These are phyloP conservation scores for Allantophomopsis lycopodina DNA, from an alignment of 2,329 filamentous ascomycete species.

Conservation along the genomic window DNA sequence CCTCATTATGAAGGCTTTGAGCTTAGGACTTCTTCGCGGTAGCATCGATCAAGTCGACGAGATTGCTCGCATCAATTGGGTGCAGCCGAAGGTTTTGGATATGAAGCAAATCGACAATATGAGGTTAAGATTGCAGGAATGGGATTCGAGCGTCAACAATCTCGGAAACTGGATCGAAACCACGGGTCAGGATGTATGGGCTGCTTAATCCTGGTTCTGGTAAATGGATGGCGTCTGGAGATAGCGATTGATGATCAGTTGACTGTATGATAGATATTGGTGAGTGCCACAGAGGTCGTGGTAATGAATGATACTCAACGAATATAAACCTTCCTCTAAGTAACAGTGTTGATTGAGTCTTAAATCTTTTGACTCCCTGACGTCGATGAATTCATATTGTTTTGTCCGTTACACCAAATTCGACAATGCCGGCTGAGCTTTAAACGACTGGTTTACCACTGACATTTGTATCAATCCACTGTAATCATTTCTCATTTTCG, in stretches of 20 bases:
- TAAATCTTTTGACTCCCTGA: too few relatives aligned
- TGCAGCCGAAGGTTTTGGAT: slow-evolving; percentile 95
- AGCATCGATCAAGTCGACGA: slow-evolving; percentile 95
- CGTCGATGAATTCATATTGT: too few relatives aligned
- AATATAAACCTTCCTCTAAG: too few relatives aligned
- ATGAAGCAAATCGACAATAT: slow-evolving; percentile 91
- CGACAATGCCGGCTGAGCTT: too few relatives aligned
- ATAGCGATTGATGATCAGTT: neutral
- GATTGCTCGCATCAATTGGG: slow-evolving; percentile 93
- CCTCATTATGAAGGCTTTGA: slow-evolving; percentile 97
- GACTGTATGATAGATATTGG: neutral
- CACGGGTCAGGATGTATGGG: slow-evolving; percentile 91
- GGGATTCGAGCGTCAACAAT: slow-evolving; percentile 92
- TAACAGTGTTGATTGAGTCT: too few relatives aligned
- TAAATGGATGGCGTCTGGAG: slow-evolving; percentile 2
- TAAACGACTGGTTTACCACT: too few relatives aligned
- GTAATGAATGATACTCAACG: neutral
- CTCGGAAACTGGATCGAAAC: slow-evolving; percentile 95
- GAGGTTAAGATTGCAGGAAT: slow-evolving; percentile 76
- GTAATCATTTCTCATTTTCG: too few relatives aligned
- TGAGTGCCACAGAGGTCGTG: neutral
- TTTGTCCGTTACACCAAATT: too few relatives aligned
- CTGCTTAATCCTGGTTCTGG: slow-evolving; percentile 38
- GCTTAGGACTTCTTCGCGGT: slow-evolving; percentile 75
- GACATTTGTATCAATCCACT: too few relatives aligned